These are phyloP conservation scores for Udeniomyces megalosporus DNA, from an alignment of 768 basidiomycete genomes.

Conservation along the genomic window DNA sequence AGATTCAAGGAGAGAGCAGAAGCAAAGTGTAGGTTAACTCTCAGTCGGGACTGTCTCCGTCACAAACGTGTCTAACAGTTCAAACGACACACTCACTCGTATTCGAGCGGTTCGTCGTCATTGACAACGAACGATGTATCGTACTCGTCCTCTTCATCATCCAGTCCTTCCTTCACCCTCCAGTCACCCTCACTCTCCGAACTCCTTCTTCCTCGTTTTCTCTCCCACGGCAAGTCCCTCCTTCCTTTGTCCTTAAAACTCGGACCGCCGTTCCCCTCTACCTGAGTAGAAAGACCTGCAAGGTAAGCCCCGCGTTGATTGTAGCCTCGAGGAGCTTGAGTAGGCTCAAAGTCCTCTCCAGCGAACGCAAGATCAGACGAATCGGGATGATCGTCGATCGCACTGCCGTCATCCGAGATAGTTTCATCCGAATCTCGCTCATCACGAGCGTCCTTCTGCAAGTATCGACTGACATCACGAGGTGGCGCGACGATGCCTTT, in stretches of 20 bases:
- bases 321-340: conserved; percentile 30
- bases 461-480: conserved; percentile 2
- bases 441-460: conserved; percentile 1
- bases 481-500: neutral
- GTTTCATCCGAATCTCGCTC: neutral
- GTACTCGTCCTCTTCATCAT: conserved; percentile 20
- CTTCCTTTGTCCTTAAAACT: conserved; percentile 14
- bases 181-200: conserved; percentile 21
- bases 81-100: conserved; percentile 16
- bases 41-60: too few species aligned
- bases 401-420: conserved; percentile 5
- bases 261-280: conserved; percentile 18
- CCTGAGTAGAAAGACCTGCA: conserved; percentile 26
- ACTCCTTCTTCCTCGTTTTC: conserved; percentile 18
- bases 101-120: conserved; percentile 9
- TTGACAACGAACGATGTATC: conserved; percentile 3
- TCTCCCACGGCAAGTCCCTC: neutral
- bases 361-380: conserved; percentile 27
- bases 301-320: conserved; percentile 27
- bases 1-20: too few species aligned
- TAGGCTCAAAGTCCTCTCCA: conserved; percentile 25
- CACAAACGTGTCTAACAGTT: too few species aligned
- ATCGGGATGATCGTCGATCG: conserved; percentile 2
- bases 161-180: conserved; percentile 25
- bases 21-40: too few species aligned